Conservation (phyloP, 2,329 filamentous ascomycete species). For the Cordyceps cateniannulata region DNA sequence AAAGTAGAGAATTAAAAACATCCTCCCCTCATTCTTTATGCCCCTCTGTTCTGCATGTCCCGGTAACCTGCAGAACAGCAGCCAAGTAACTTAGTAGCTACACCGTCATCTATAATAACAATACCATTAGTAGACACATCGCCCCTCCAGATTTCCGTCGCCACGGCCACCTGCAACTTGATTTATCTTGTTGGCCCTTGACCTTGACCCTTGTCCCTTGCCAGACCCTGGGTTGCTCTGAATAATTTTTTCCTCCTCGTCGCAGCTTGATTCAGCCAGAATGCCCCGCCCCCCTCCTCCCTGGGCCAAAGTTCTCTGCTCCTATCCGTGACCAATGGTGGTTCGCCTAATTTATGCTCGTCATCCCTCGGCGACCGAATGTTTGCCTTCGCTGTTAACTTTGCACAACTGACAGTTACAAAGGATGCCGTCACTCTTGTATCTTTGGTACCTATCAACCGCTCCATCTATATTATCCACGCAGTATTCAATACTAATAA, state of each 20-base stretch:
- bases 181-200: background rate
- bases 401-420: background rate
- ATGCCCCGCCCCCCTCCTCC: background rate
- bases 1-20: no score
- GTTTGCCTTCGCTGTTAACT: background rate
- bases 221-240: background rate
- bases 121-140: background rate
- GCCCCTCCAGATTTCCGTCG: background rate
- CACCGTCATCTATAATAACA: no score
- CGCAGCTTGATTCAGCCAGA: background rate
- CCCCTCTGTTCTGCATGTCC: background rate
- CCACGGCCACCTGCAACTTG: background rate
- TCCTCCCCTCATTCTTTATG: background rate
- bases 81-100: no score
- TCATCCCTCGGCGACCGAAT: conserved; percentile 10
- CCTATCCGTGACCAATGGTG: background rate
- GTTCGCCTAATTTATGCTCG: conserved; percentile 1
- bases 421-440: background rate
- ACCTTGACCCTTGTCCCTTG: no score
- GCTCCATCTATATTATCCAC: background rate
- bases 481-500: no score
- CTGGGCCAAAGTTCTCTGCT: background rate
- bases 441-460: background rate
- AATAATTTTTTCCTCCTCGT: background rate
- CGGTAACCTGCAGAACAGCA: background rate